Evolutionary conservation across 805 yeast species (phyloP).

Genomic region (Starmerella stigmatis): DNA sequence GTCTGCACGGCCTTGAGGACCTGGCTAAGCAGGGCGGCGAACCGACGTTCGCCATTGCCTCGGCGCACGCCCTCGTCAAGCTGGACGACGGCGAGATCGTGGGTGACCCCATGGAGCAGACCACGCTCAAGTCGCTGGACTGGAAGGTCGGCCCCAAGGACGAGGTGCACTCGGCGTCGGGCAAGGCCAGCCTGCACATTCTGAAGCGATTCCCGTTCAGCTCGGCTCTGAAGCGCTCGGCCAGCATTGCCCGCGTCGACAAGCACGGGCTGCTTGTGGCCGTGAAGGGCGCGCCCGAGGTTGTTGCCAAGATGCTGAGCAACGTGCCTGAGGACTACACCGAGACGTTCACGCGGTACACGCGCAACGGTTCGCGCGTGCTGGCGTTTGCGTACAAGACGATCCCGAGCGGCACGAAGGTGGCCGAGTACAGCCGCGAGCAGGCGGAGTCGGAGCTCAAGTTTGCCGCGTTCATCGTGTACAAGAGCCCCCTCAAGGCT

Average conservation of each 20-base stretch:
- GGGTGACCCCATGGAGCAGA: constrained; percentile 99
- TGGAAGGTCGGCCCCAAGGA: constrained; percentile 80
- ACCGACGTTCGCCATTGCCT: constrained; percentile 68
- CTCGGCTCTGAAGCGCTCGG: constrained; percentile 87
- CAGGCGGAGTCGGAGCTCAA: constrained; percentile 60
- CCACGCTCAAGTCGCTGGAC: constrained; percentile 74
- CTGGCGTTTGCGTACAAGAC: constrained; percentile 85
- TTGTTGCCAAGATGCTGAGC: constrained; percentile 64
- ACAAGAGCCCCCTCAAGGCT: constrained; percentile 91
- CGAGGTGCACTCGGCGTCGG: constrained; percentile 41
- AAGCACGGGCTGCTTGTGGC: constrained; percentile 51
- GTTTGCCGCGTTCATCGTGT: constrained; percentile 89
- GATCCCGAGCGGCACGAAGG: constrained; percentile 42
- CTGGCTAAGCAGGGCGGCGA: constrained; percentile 36
- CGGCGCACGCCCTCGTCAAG: constrained; percentile 91
- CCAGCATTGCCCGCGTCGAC: constrained; percentile 56
- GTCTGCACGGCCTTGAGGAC: constrained; percentile 34
- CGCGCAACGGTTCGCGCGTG: constrained; percentile 93
- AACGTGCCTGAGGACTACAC: constrained; percentile 72
- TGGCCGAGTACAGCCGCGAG: constrained; percentile 54
- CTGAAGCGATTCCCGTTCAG: constrained; percentile 94
- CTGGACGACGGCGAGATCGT: constrained; percentile 95
- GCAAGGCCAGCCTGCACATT: constrained; percentile 48
- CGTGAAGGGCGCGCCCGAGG: constrained; percentile 97
- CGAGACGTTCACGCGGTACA: constrained; percentile 73